Evolutionary conservation across 2,329 filamentous ascomycete species (phyloP), one percentile per base, ranked within the genome.

Genomic region (Neonectria hederae): DNA sequence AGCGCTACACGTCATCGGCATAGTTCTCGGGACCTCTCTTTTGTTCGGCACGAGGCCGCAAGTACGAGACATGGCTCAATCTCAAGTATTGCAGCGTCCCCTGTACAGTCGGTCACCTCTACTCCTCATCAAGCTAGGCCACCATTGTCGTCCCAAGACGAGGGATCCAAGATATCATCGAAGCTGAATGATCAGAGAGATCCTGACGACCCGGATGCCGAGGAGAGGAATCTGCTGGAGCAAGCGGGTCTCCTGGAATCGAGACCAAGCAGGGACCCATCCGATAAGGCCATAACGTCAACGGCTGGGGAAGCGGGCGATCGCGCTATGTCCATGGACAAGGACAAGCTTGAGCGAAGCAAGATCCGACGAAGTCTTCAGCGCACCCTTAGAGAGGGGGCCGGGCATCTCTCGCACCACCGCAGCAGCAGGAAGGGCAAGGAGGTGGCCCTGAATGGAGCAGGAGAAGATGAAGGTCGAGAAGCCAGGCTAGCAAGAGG

Each of bases 281-380:
- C 74, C 11, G 77, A 80, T 65, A 78, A 69, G 74, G 75, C 63
- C 72, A 81, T 73, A 65, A 78, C 65, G 61, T 76, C 68, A 69
- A 82, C 69, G 40, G 75, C 67, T 58, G 76, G 65, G 62, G 82
- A 74, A 19, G 70, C 67, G 14, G 73, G 74, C 1, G 73, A 75
- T 45, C 57, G 71, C 26, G 78, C 78, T 42, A 73, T 79, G 19
- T 78, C 80, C 6, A 65, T 69, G 24, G 82, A 85, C 22, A 80
- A 80, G 32, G 83, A 85, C 32, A 86, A 83, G 55, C 79, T 83
- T 48, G 89, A 91, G 46, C 85, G 83, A 67, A 89, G 84, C 62
- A 93, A 90, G 75, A 89, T 94, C 54, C 90, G 95, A 24, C 90
- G 94, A 66, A 97, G 94, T 76, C 82, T 98, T 14, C 95, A 97